phyloP scores from a whole-genome alignment of 805 yeast species.

The Blastobotrys chiropterorum region DNA sequence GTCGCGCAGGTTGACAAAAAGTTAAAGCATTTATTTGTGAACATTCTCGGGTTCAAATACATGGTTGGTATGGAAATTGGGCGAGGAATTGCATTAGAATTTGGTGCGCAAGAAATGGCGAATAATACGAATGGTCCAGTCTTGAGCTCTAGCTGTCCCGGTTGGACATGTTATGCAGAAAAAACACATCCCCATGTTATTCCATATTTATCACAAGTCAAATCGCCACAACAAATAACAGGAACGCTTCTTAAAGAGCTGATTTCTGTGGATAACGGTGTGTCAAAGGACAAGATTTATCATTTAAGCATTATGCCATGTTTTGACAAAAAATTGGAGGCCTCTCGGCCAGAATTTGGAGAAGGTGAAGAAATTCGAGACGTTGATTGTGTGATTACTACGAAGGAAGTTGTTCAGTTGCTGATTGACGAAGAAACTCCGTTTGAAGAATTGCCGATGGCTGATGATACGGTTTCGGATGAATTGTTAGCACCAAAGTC shows the following conservation, averaged over 20 bases:
- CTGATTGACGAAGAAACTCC: constrained; percentile 43
- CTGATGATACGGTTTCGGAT: background rate
- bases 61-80: constrained; percentile 85
- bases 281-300: constrained; percentile 41
- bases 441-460: constrained; percentile 22
- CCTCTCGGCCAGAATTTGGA: constrained; percentile 70
- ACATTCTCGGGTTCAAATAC: constrained; percentile 59
- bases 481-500: constrained; percentile 41
- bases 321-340: constrained; percentile 92
- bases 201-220: constrained; percentile 62
- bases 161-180: constrained; percentile 93
- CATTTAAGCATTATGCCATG: constrained; percentile 94
- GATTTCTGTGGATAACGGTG: constrained; percentile 32
- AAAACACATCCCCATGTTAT: constrained; percentile 87
- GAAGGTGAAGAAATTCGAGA: constrained; percentile 38
- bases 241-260: constrained; percentile 66
- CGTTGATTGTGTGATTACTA: constrained; percentile 92
- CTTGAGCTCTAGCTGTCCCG: constrained; percentile 81
- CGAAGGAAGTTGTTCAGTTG: constrained; percentile 76
- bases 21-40: constrained; percentile 51
- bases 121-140: constrained; percentile 38
- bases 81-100: constrained; percentile 53
- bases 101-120: constrained; percentile 40
- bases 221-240: constrained; percentile 91
- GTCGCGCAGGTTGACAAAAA: constrained; percentile 56